Percentiles rank a stretch among this genome's conserved stretches.
These are phyloP conservation scores for Solanum ossicruentum DNA, from an alignment of 257 asterid genomes.

Conservation along the genomic window DNA sequence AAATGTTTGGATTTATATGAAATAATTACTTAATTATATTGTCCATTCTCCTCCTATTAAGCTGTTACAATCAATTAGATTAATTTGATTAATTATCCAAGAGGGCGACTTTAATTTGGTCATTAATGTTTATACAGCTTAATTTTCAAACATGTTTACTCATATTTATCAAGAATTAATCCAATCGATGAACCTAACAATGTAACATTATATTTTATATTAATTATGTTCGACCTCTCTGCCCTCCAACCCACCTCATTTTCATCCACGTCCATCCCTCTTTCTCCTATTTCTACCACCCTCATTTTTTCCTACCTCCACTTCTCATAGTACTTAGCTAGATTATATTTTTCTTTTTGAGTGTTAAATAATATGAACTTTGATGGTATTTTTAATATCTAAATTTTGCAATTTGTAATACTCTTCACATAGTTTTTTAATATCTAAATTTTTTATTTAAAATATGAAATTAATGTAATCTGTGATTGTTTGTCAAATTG, in stretches of 20 bases:
- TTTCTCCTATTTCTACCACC: neutral
- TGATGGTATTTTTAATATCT: too few species aligned
- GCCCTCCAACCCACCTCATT: neutral
- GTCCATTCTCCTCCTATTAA: neutral
- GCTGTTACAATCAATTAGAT: neutral
- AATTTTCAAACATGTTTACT: neutral
- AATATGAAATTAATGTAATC: too few species aligned
- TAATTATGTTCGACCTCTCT: too few species aligned
- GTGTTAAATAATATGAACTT: rapidly evolving
- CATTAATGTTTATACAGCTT: neutral
- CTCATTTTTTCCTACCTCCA: neutral
- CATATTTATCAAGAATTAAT: neutral
- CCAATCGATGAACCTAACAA: neutral
- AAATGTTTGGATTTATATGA: too few species aligned
- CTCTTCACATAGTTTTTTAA: too few species aligned
- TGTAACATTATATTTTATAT: too few species aligned
- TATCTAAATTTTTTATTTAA: too few species aligned
- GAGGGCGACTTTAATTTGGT: neutral
- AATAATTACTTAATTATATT: neutral
- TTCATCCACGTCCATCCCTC: neutral
- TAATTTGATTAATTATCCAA: neutral
- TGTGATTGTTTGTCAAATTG: too few species aligned
- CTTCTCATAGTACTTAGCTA: too few species aligned
- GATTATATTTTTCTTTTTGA: too few species aligned
- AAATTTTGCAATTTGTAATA: too few species aligned